These are phyloP conservation scores for Stephania yunnanensis DNA, from an alignment of 164 flowering plant species.

Conservation along the genomic window DNA sequence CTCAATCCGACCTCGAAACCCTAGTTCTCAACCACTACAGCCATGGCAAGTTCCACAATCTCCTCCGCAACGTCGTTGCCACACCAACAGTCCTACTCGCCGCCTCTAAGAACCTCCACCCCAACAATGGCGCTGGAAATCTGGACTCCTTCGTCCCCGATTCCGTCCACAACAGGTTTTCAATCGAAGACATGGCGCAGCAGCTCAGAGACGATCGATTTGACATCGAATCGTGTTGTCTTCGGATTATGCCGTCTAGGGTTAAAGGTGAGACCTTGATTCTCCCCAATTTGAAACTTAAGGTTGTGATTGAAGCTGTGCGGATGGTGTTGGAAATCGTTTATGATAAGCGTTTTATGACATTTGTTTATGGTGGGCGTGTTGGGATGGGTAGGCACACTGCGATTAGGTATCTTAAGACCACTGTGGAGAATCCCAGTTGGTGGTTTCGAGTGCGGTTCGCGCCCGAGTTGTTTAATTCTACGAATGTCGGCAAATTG, in stretches of 20 bases:
- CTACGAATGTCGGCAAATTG: conserved; percentile 43
- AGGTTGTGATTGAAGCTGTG: conserved; percentile 85
- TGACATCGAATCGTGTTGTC: conserved; percentile 46
- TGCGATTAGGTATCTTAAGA: conserved; percentile 73
- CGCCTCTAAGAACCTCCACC: conserved; percentile 54
- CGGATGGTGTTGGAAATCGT: conserved; percentile 72
- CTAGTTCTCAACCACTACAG: conserved; percentile 48
- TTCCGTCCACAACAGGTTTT: conserved; percentile 36
- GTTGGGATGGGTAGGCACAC: conserved; percentile 84
- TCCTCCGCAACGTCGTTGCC: conserved; percentile 63
- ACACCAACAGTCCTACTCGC: conserved; percentile 66
- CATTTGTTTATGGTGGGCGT: conserved; percentile 80
- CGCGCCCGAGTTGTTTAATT: conserved; percentile 26
- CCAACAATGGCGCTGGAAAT: background rate
- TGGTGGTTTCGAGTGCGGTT: conserved; percentile 86
- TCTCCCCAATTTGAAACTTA: conserved; percentile 71
- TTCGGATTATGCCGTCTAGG: conserved; percentile 26
- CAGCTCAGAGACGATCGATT: conserved; percentile 41
- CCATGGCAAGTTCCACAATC: conserved; percentile 55
- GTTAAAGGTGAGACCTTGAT: conserved; percentile 44
- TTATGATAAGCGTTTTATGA: conserved; percentile 65
- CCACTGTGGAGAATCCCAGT: conserved; percentile 56
- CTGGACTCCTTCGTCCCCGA: conserved; percentile 16
- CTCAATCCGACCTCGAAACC: conserved; percentile 47
- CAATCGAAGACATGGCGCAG: conserved; percentile 42